These are phyloP conservation scores for Fusarium multiceps DNA, from an alignment of 2,329 filamentous ascomycete genomes.

Conservation along the genomic window DNA sequence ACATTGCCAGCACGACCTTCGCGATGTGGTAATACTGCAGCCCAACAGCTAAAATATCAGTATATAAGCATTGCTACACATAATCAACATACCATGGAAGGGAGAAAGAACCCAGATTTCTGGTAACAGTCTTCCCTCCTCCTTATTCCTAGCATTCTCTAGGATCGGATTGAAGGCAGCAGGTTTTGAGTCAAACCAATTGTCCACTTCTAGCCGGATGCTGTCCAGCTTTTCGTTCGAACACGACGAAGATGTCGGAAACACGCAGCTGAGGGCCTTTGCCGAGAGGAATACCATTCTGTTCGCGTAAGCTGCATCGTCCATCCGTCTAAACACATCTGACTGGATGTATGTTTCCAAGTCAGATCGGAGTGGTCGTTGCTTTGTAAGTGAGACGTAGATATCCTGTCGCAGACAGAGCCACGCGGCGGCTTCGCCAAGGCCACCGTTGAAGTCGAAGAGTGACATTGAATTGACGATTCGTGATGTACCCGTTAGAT, in stretches of 20 bases:
- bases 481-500: slow-evolving; percentile 1
- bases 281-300: slow-evolving; percentile 1
- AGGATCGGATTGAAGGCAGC: neutral
- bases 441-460: slow-evolving; percentile 5
- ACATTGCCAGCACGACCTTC: no score
- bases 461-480: slow-evolving; percentile 5
- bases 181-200: neutral
- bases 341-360: neutral
- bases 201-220: neutral
- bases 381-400: neutral
- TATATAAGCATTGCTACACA: no score
- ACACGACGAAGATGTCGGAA: neutral
- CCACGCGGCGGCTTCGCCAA: slow-evolving; percentile 2
- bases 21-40: no score
- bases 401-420: neutral
- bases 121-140: neutral
- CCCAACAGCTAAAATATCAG: no score
- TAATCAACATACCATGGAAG: neutral
- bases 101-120: slow-evolving; percentile 2
- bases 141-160: neutral
- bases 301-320: neutral
- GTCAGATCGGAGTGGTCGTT: neutral
- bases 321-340: neutral
- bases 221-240: neutral
- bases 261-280: neutral